phyloP scores from a whole-genome alignment of 2,329 filamentous ascomycete genomes.

The Gnomoniopsis sp. region DNA sequence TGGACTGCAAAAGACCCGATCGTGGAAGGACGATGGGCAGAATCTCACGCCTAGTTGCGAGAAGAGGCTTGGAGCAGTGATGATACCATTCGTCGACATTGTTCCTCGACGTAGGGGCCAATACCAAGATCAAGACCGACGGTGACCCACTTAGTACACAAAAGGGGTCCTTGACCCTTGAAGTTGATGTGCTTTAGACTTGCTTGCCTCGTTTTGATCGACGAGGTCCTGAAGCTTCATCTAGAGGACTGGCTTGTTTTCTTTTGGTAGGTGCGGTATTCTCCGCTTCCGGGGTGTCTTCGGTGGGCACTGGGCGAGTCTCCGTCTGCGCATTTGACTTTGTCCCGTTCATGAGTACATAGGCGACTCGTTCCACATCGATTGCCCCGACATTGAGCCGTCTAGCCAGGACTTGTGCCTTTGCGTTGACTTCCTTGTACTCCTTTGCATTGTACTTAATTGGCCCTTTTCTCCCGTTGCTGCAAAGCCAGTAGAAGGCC shows the following conservation, averaged over 20 bases:
- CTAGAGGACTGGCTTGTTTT: slow-evolving; percentile 6
- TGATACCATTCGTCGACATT: too few species aligned
- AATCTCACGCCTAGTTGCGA: too few species aligned
- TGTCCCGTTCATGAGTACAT: slow-evolving; percentile 55
- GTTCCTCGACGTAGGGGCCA: too few species aligned
- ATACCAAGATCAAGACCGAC: background rate
- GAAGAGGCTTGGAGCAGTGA: too few species aligned
- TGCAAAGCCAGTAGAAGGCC: slow-evolving; percentile 68
- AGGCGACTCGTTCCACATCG: slow-evolving; percentile 69
- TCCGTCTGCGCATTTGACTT: background rate
- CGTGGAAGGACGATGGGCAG: too few species aligned
- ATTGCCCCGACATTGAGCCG: slow-evolving; percentile 54
- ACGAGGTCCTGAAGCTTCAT: slow-evolving; percentile 4
- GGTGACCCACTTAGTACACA: too few species aligned
- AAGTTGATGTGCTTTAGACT: background rate
- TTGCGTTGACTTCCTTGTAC: slow-evolving; percentile 54
- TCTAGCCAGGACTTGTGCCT: slow-evolving; percentile 38
- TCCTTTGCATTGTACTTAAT: slow-evolving; percentile 71
- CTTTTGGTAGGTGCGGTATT: slow-evolving; percentile 5
- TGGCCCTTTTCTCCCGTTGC: slow-evolving; percentile 42
- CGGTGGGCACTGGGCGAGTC: background rate
- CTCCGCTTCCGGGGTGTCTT: slow-evolving; percentile 2
- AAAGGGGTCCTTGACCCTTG: background rate
- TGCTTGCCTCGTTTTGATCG: slow-evolving; percentile 11
- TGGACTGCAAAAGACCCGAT: too few species aligned